phyloP scores from a whole-genome alignment of 768 basidiomycete species.

The Clavulina sp. region DNA sequence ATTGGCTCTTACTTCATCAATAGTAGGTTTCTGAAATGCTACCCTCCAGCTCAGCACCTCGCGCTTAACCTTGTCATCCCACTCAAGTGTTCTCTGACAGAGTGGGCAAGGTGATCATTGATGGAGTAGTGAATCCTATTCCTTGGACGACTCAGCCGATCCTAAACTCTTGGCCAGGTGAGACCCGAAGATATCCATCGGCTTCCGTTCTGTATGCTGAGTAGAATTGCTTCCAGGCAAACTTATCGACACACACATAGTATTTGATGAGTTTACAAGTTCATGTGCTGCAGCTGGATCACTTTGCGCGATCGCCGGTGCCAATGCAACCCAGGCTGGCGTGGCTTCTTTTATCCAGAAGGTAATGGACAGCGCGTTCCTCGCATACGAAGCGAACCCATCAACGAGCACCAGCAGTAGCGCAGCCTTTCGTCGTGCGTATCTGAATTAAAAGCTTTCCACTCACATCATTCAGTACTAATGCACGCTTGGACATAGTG shows the following conservation, averaged over 20 bases:
- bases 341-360: background rate
- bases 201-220: background rate
- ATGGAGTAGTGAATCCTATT: background rate
- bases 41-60: too few relatives aligned
- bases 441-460: background rate
- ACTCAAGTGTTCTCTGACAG: too few relatives aligned
- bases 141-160: background rate
- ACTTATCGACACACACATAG: background rate
- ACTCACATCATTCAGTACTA: background rate
- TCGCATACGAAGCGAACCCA: background rate
- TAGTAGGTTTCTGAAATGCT: background rate
- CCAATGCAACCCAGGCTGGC: background rate
- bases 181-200: background rate
- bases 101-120: background rate
- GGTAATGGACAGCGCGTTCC: background rate
- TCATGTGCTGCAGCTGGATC: background rate
- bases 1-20: slow-evolving; percentile 1
- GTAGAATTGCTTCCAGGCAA: background rate
- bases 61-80: too few relatives aligned
- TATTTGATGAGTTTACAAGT: background rate
- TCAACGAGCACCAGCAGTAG: background rate
- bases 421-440: background rate
- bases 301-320: background rate
- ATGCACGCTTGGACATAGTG: background rate
- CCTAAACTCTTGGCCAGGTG: too few relatives aligned